phyloP scores from a whole-genome alignment of 164 flowering plant genomes.

The Paratinospora sagittata region DNA sequence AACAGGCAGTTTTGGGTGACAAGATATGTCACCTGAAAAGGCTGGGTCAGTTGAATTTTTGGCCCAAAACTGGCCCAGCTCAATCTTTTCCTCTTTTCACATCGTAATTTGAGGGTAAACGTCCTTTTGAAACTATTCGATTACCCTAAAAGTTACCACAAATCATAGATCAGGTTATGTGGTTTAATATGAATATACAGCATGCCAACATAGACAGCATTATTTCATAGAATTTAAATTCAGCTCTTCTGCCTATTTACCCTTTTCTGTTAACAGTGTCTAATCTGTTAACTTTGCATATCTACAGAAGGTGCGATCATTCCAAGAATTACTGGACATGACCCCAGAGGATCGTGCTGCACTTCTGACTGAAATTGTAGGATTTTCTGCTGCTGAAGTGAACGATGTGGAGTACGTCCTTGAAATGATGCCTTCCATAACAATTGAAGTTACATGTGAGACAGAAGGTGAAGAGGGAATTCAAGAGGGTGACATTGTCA shows the following conservation, averaged over 20 bases:
- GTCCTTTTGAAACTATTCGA: neutral
- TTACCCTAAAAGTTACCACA: neutral
- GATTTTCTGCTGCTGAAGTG: constrained; percentile 57
- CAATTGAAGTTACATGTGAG: constrained; percentile 65
- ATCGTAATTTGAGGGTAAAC: neutral
- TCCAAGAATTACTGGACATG: constrained; percentile 78
- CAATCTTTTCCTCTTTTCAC: neutral
- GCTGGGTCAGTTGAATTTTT: no score
- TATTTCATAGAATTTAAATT: no score
- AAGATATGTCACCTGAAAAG: no score
- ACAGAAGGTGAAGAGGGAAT: constrained; percentile 97
- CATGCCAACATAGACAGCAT: no score
- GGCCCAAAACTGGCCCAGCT: no score
- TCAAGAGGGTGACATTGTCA: constrained; percentile 91
- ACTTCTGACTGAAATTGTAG: constrained; percentile 61
- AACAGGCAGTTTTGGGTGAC: no score
- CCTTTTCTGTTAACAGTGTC: neutral
- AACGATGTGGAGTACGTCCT: constrained; percentile 77
- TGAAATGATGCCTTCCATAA: constrained; percentile 73
- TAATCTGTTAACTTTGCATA: neutral
- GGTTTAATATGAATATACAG: no score
- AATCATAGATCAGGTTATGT: no score
- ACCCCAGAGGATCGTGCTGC: constrained; percentile 56
- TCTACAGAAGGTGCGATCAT: constrained; percentile 72
- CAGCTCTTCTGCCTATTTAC: no score